Percentiles rank a stretch among this genome's conserved stretches.
phyloP scores from a whole-genome alignment of 1,284 basidiomycete species.

The Pseudozyma pruni region DNA sequence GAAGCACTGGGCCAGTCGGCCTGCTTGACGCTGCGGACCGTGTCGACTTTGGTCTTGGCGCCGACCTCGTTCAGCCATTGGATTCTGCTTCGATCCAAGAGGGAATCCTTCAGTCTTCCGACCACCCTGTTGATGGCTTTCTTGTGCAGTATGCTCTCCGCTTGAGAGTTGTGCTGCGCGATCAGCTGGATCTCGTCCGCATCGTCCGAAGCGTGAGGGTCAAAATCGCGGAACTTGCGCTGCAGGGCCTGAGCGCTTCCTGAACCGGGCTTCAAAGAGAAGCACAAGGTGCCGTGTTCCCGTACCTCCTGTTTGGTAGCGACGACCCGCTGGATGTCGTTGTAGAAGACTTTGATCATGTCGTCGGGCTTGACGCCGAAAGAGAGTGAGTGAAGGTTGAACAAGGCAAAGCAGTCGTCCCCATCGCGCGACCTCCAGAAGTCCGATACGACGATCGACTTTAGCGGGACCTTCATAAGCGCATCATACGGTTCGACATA shows the following conservation, averaged over 20 bases:
- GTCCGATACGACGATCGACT: conserved; percentile 28
- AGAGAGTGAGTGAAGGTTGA: background rate
- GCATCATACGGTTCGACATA: background rate
- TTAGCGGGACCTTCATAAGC: conserved; percentile 10
- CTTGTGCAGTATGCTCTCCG: conserved; percentile 2
- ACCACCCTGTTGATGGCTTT: background rate
- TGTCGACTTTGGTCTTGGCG: conserved; percentile 11
- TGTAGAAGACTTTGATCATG: conserved; percentile 13
- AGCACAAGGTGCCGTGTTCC: conserved; percentile 3
- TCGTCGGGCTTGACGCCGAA: background rate
- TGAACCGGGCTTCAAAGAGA: conserved; percentile 8
- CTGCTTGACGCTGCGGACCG: conserved; percentile 1
- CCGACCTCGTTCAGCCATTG: conserved; percentile 7
- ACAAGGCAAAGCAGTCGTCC: background rate
- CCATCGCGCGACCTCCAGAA: conserved; percentile 19
- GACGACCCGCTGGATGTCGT: conserved; percentile 12
- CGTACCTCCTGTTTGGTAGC: conserved; percentile 8
- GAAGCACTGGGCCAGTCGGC: background rate
- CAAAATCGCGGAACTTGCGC: conserved; percentile 13
- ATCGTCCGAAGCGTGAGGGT: conserved; percentile 22
- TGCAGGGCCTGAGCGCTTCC: conserved; percentile 14
- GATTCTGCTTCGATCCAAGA: background rate
- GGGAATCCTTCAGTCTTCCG: background rate
- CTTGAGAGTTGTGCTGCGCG: background rate
- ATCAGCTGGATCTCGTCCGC: conserved; percentile 26